Base-by-base conservation (phyloP, 1,284 basidiomycete species). In the Mycena sp. region DNA sequence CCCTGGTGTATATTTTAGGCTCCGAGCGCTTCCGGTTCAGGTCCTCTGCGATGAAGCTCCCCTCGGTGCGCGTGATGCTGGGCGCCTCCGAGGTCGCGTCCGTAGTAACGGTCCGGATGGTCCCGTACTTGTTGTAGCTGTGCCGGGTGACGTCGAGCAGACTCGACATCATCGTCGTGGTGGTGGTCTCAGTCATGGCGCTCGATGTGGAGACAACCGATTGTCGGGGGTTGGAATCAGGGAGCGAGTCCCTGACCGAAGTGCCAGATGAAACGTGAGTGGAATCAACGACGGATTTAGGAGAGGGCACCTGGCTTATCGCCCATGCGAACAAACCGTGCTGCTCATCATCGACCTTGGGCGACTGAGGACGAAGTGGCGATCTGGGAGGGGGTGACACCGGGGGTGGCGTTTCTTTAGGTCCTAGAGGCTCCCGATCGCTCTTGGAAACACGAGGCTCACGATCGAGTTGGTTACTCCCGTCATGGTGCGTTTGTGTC, bases 61-160 rank as follows among this genome's bases (percentile, higher is more conserved):
- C 89, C 69, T 92, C 89, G 28, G 87, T 83, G 40, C 85, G 83
- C 25, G 83, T 83, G 58, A 91, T 79, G 21, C 88, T 90, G 21
- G 87, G 86, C 37, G 80, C 76, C 70, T 90, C 84, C 41, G 89
- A 90, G 19, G 91, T 93, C 65, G 88, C 81, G 67, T 92, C 91
- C 35, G 92, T 93, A 35, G 88, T 92, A 64, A 88, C 78, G 26
- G 91, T 93, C 68, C 90, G 83, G 67, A 93, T 86, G n/a, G 91
- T 93, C 37, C 88, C 90, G 73, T 86, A 93, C 73, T 86, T 87
- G 70, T 77, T 80, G 60, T 75, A 80, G 51, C 74, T 78, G 60
- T 74, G 80, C 40, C 81, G 76, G 43, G 79, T 77, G 46, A 80
- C 74, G 67, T 90, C 88, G 58, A 91, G 76, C 59, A 92, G 76